Evolutionary conservation across 202 grass and related monocot species (phyloP).

Genomic region (Zizania palustris): DNA sequence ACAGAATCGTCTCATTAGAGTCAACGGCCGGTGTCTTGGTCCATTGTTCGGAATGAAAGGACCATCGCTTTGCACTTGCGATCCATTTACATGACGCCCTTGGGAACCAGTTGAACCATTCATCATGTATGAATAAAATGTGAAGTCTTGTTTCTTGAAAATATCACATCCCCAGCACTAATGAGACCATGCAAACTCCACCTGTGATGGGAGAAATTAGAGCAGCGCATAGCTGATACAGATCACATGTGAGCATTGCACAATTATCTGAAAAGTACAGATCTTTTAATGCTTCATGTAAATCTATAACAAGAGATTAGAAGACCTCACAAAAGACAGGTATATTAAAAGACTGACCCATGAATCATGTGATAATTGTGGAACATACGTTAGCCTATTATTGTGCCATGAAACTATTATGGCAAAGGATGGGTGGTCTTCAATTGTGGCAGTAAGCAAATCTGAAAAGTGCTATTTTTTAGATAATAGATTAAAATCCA

Average conservation of each 20-base stretch:
- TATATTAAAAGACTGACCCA: background rate
- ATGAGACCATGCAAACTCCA: conserved; percentile 12
- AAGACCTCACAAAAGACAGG: background rate
- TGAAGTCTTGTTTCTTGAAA: conserved; percentile 1
- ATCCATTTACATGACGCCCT: conserved; percentile 51
- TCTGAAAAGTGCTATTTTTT: background rate
- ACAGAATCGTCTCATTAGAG: conserved; percentile 50
- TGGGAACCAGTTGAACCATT: conserved; percentile 41
- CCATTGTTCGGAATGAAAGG: conserved; percentile 46
- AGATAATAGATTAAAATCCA: background rate
- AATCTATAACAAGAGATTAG: conserved; percentile 9
- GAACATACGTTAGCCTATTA: background rate
- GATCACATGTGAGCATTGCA: background rate
- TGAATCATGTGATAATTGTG: background rate
- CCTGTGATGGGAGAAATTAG: background rate
- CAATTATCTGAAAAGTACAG: background rate
- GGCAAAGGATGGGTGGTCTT: background rate
- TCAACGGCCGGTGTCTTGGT: conserved; percentile 56
- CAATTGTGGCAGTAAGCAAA: background rate
- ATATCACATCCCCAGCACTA: background rate
- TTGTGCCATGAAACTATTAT: background rate
- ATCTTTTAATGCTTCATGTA: background rate
- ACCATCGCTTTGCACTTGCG: conserved; percentile 28
- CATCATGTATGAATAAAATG: conserved; percentile 43
- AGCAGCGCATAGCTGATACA: background rate